These are phyloP conservation scores for Aspergillus asperescens DNA, from an alignment of 495 filamentous ascomycete genomes.

Conservation along the genomic window DNA sequence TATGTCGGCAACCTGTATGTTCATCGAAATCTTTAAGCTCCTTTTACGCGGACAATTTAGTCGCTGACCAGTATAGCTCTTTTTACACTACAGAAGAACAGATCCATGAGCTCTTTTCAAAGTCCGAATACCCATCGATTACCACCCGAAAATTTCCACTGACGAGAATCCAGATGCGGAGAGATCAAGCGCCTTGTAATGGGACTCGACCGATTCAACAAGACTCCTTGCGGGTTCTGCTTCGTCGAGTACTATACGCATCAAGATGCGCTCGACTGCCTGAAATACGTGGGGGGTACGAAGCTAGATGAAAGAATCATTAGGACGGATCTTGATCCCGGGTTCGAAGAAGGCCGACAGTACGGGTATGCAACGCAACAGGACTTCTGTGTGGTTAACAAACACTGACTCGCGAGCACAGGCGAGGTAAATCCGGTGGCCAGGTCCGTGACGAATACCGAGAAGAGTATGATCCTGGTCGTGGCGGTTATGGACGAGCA, in stretches of 20 bases:
- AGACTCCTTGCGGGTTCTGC: slow-evolving; percentile 98
- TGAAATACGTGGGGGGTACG: slow-evolving; percentile 98
- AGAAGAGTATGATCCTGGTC: slow-evolving; percentile 90
- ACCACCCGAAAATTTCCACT: slow-evolving; percentile 3
- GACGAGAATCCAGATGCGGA: slow-evolving; percentile 57
- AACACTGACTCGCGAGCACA: slow-evolving; percentile 34
- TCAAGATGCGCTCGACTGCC: slow-evolving; percentile 89
- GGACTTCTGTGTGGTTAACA: neutral
- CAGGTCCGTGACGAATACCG: slow-evolving; percentile 98
- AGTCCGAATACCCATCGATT: slow-evolving; percentile 41
- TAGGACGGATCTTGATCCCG: slow-evolving; percentile 91
- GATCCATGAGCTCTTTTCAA: slow-evolving; percentile 94
- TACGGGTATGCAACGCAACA: slow-evolving; percentile 58
- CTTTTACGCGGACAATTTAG: neutral
- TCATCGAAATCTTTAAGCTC: neutral
- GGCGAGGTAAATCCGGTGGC: slow-evolving; percentile 83
- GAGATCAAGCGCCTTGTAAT: slow-evolving; percentile 98
- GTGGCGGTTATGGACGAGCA: slow-evolving; percentile 76
- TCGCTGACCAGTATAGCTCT: slow-evolving; percentile 58
- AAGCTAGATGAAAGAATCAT: slow-evolving; percentile 97
- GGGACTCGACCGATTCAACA: slow-evolving; percentile 93
- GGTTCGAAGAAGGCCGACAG: slow-evolving; percentile 91
- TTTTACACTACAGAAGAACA: slow-evolving; percentile 99
- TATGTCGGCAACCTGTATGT: slow-evolving; percentile 95
- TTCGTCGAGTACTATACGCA: slow-evolving; percentile 99